Evolutionary conservation across 2,329 filamentous ascomycete species (phyloP), one percentile per base, ranked within the genome.

Genomic region (Rutstroemia sp.): DNA sequence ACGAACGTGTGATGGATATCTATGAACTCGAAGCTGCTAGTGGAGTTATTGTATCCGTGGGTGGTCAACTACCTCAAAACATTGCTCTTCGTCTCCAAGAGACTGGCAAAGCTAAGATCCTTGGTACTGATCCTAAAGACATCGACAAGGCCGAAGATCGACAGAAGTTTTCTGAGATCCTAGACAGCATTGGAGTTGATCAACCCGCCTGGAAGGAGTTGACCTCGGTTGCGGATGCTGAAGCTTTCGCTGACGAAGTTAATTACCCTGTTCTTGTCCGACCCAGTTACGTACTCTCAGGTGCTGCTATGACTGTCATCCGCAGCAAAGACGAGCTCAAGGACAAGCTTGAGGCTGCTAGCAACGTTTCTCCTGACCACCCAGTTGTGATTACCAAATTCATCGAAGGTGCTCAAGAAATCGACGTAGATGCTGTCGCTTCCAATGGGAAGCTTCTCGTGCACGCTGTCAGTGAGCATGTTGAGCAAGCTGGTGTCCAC

Each of bases 151-250:
- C 94, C 48, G 94, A 99, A 75, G 92, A 99, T 72, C 85, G 94
- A 70, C 92, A 97, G 73, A 97, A 99, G 74, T 99, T 99, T 79
- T 96, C 92, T 21, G 88, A 92, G 68, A 97, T 97, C 62, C 81
- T 99, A 47, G 94, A 99, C 73, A 95, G 89, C 72, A 96, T 97
- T 66, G 92, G 92, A 58, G 85, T 99, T 56, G 92, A 97, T 71
- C 94, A 99, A 75, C 94, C 94, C 38, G 91, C 90, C 9, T 99
- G 94, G 94, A 96, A 95, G 74, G 94, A 99, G 72, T 83, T 97
- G 41, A 95, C 88, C 30, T 96, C 90, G 16, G 89, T 92, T 60
- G 77, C 86, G 60, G 94, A 89, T 19, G 94, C 92, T n/a, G 87
- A 92, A 75, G 77, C 81, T 61, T 99, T 97, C 66, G 92, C 91